These are phyloP conservation scores for Massarina eburnea DNA, from an alignment of 2,329 filamentous ascomycete genomes.

Conservation along the genomic window DNA sequence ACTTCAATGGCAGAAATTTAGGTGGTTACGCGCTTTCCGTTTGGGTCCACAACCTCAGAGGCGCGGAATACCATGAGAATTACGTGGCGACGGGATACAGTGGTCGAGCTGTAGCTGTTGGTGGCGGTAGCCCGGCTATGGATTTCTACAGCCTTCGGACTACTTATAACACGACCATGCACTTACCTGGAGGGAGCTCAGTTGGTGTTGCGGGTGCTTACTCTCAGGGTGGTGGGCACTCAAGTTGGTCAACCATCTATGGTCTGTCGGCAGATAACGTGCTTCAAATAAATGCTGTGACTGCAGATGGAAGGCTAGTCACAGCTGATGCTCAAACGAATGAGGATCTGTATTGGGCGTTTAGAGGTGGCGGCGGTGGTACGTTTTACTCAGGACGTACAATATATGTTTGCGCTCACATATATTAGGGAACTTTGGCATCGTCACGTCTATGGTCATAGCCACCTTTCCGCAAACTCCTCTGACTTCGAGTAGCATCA, in stretches of 20 bases:
- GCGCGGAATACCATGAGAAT: slow-evolving; percentile 14
- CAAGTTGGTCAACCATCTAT: slow-evolving; percentile 50
- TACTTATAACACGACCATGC: slow-evolving; percentile 47
- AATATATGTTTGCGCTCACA: not conserved
- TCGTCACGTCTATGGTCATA: slow-evolving; percentile 27
- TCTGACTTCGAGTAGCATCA: slow-evolving; percentile 15
- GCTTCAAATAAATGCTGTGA: slow-evolving; percentile 19
- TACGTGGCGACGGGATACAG: slow-evolving; percentile 18
- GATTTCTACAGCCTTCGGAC: slow-evolving; percentile 53
- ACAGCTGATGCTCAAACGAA: slow-evolving; percentile 17
- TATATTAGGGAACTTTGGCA: slow-evolving; percentile 25
- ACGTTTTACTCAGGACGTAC: slow-evolving; percentile 7
- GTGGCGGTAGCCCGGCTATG: slow-evolving; percentile 52
- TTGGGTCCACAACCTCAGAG: slow-evolving; percentile 27
- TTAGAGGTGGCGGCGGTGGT: slow-evolving; percentile 31
- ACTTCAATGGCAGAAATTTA: slow-evolving; percentile 23
- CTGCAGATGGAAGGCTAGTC: slow-evolving; percentile 23
- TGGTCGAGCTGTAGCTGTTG: slow-evolving; percentile 51
- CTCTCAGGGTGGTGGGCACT: slow-evolving; percentile 54
- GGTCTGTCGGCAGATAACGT: slow-evolving; percentile 27
- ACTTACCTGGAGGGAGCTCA: slow-evolving; percentile 56
- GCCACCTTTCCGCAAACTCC: slow-evolving; percentile 38
- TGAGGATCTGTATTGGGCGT: slow-evolving; percentile 28
- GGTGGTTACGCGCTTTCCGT: slow-evolving; percentile 19
- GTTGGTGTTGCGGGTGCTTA: slow-evolving; percentile 51